Evolutionary conservation across 176 grass and related monocot genomes (phyloP).

Genomic region (Saccharum officinarum): DNA sequence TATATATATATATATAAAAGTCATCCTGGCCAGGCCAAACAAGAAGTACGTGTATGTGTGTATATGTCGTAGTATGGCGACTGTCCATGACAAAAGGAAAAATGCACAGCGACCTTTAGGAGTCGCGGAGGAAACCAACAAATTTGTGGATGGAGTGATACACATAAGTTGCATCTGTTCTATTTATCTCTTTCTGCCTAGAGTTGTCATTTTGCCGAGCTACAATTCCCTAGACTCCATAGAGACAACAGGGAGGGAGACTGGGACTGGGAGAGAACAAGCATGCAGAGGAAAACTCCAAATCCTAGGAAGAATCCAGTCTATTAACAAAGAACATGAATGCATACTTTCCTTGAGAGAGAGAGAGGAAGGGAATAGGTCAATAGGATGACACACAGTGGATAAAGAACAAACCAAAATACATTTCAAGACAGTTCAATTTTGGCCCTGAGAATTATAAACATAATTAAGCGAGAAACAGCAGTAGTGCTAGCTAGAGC

Average conservation of each 20-base stretch:
- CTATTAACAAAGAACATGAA: not conserved
- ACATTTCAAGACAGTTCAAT: not conserved
- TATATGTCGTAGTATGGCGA: not conserved
- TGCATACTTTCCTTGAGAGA: not conserved
- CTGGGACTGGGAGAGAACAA: conserved; percentile 40
- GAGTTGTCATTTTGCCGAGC: conserved; percentile 58
- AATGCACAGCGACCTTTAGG: conserved; percentile 24
- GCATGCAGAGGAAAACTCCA: conserved; percentile 77
- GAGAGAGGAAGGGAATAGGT: not conserved
- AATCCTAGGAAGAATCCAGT: conserved; percentile 74
- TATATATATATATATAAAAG: too few relatives aligned
- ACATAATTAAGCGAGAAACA: not conserved
- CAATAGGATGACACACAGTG: not conserved
- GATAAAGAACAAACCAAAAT: not conserved
- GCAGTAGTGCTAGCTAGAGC: not conserved
- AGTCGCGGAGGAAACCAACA: conserved; percentile 43
- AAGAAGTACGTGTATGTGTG: not conserved
- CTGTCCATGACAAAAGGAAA: conserved; percentile 32
- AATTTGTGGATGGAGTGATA: conserved; percentile 38
- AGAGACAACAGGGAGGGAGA: conserved; percentile 39
- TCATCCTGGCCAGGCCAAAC: not conserved
- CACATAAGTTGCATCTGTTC: conserved; percentile 10
- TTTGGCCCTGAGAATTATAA: not conserved
- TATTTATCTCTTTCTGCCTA: conserved; percentile 26
- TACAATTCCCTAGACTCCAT: conserved; percentile 73